Base-by-base conservation (phyloP, 163 green algal species). In the Scenedesmus sp. region DNA sequence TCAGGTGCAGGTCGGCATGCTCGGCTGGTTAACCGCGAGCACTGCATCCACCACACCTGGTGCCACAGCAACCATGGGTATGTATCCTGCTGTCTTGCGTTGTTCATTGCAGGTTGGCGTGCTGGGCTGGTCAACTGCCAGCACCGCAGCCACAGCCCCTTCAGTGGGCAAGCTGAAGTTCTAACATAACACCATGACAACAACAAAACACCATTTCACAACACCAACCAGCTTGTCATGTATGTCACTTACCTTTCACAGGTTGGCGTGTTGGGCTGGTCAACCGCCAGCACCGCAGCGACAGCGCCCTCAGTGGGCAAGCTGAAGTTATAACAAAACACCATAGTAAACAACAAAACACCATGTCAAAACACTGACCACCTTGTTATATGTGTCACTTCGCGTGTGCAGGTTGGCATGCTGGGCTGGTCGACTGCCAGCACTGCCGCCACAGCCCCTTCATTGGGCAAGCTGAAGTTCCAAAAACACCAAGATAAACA, bases 1-100 rank as follows among this genome's bases (percentile, higher is more conserved):
- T 46, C 34, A 46, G 34, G 0, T 46, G 34, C 34, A 46, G 34
- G 34, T 91, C 54, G 87, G 67, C 62, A 52, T 86, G 1, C 1
- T 91, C 15, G 87, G 87, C 73, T 91, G 87, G 87, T 57, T 84
- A 4, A 86, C 87, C 46, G 54, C 87, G 2, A 52, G 54, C 87
- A 86, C 87, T 16, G 46, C 46, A 16, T 18, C 46, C 13, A 90
- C 86, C 3, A 46, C 86, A 10, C 15, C 10, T 46, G 34, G 34
- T 0, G 34, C 34, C 34, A 46, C 34, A 46, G 34, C 34, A 46
- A 46, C 34, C 34, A 46, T 46, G 34, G 34, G 34, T 46, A 46
- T 46, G 34, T 46, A 46, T 46, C 34, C 34, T 46, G 34, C 34
- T 46, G 34, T 46, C 34, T 46, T 46, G 34, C 34, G 34, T 46